Conservation (phyloP, 2,329 filamentous ascomycete genomes). For the Bipolaris bicolor region DNA sequence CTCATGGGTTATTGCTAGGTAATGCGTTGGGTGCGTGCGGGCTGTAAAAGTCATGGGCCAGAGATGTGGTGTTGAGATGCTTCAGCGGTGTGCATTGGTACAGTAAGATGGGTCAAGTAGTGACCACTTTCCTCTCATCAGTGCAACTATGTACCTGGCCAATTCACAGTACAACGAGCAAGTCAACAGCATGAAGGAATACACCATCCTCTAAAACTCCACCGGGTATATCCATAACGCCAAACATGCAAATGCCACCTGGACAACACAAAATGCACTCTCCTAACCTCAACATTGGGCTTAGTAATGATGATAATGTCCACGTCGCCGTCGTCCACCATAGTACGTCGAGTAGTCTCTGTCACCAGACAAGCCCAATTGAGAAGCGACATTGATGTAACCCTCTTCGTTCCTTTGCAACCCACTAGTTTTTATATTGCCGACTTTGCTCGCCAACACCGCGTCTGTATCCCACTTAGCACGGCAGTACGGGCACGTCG, state of each 20-base stretch:
- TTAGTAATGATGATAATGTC: conserved; percentile 6
- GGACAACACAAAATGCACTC: background rate
- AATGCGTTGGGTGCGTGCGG: too few species aligned
- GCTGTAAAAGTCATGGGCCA: too few species aligned
- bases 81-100: too few species aligned
- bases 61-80: too few species aligned
- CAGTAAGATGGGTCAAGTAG: too few species aligned
- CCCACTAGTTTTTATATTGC: conserved; percentile 54
- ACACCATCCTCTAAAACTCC: too few species aligned
- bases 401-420: conserved; percentile 57
- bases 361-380: conserved; percentile 63
- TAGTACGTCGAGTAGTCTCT: conserved; percentile 48
- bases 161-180: too few species aligned
- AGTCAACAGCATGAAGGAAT: too few species aligned
- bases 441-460: conserved; percentile 46
- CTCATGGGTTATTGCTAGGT: too few species aligned
- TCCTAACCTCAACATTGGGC: background rate
- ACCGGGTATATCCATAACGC: conserved; percentile 1
- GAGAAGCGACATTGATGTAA: conserved; percentile 66
- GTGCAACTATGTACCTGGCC: too few species aligned
- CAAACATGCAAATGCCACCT: background rate
- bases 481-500: conserved; percentile 68
- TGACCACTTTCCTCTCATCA: too few species aligned
- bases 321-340: conserved; percentile 5
- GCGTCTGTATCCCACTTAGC: conserved; percentile 59